Evolutionary conservation across 257 asterid genomes (phyloP), one percentile per base, ranked within the genome.

Genomic region (Ophiorrhiza pumila): DNA sequence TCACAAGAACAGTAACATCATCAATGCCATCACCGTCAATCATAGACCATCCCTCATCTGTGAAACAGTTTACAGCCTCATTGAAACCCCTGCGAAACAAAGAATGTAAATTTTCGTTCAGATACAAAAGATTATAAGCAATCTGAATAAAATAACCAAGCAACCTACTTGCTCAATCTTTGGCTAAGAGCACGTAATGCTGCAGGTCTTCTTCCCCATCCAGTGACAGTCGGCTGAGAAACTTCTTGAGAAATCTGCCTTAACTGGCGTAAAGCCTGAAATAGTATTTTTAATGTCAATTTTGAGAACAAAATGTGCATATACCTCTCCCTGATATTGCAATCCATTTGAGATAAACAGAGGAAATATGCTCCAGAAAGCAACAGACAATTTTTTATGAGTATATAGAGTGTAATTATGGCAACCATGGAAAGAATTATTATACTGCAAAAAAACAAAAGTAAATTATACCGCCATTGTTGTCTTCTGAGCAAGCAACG

Each of bases 171-270:
- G 95, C 96, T 95, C 80, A 95, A 78, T 90, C 97, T 89, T 82
- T 89, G 99, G 62, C 94, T 83, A n/a, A 92, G 92, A 56, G 98
- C 96, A 29, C 98, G 91, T 77, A 95, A 78, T 43, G 97, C 98
- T 25, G 97, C 96, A 17, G 99, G 99, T 62, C 99, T 77, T 87
- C 98, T 78, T 69, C 97, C 97, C 98, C 98, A 95, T 57, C 95
- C 96, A 2, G 87, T 77, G 52, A 88, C 93, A 50, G 76, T 84
- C 42, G 97, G 96, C 85, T 95, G 98, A 23, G 97, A 83, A 73
- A 86, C 80, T 79, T 95, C 99, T 80, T 86, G 98, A 10, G 97
- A 85, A 41, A 95, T 90, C 81, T 91, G 98, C 84, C 97, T 92
- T 80, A 95, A 62, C 56, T 95, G 99, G 45, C 93, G 96, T 75